Base-by-base conservation (phyloP, 2,329 filamentous ascomycete genomes). In the Trichoderma gracile region DNA sequence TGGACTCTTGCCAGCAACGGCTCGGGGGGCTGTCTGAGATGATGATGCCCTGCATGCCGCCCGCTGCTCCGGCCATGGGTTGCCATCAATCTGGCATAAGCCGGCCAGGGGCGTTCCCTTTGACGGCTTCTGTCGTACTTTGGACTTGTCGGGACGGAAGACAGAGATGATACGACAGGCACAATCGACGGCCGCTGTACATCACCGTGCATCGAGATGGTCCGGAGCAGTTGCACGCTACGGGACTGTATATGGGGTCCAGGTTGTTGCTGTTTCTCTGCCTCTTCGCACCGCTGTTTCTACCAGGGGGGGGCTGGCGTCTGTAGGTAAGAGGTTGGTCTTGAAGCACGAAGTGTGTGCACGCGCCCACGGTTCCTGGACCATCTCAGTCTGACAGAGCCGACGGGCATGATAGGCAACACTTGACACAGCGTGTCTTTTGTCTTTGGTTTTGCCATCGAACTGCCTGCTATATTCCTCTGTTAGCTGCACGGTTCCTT, bases 331-430 rank as follows among this genome's bases (percentile, higher is more conserved):
- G 45, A 14, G 33, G 10, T 38, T 38, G 33, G 33, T 38, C 10
- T 38, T 14, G 10, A 38, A 38, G 33, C 10, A 3, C 33, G 10
- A 38, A 38, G 10, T 21, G 19, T 19, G 58, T 38, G 58, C 58
- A 62, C 58, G 49, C 49, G 15, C 58, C 58, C 58, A 62, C n/a
- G 58, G 58, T 62, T 62, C 58, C 25, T 38, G 30, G 38, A 43
- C 27, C 17, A 7, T 3, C 40, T 27, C 9, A 30, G 33, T 5
- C 33, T 38, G 33, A 2, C 19, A 62, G 8, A n/a, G 19, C 19
- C 1, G 38, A 49, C 49, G 15, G 19, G 27, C 15, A 30, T 43
- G n/a, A 46, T 49, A 3, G 33, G 25, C 43, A 52, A 30, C n/a
- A 12, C 27, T 50, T 57, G 57, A 60, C 50, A 27, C 33, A 49